Conservation (phyloP, 371 early-diverging fungal species). For the Dinochytrium kinnereticum region DNA sequence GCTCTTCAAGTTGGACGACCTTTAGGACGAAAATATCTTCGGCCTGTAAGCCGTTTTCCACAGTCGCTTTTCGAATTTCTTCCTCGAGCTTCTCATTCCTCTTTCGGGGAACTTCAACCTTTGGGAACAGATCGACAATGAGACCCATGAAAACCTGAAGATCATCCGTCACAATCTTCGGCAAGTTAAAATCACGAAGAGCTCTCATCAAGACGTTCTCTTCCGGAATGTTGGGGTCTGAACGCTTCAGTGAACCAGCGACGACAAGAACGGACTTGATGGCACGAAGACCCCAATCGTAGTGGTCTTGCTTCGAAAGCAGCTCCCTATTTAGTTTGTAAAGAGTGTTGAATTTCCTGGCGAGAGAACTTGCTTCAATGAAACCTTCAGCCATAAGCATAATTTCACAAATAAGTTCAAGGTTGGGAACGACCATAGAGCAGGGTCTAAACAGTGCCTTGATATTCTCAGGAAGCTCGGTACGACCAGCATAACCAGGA, state of each 20-base stretch:
- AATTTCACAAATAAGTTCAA: conserved; percentile 71
- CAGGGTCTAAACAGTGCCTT: conserved; percentile 70
- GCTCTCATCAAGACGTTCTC: conserved; percentile 70
- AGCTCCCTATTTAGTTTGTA: conserved; percentile 67
- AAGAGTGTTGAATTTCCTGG: conserved; percentile 67
- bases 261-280: conserved; percentile 72
- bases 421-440: conserved; percentile 70
- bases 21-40: conserved; percentile 69
- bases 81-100: conserved; percentile 62
- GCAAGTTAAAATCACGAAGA: conserved; percentile 70
- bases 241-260: conserved; percentile 65
- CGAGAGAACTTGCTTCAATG: conserved; percentile 63
- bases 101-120: conserved; percentile 64
- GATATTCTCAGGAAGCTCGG: conserved; percentile 70
- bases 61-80: conserved; percentile 63
- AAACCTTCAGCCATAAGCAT: conserved; percentile 75
- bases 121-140: conserved; percentile 68
- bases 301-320: conserved; percentile 70
- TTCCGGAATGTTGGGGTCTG: conserved; percentile 65
- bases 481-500: conserved; percentile 68
- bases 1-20: conserved; percentile 66
- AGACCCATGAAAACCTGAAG: conserved; percentile 67
- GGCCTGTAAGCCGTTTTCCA: conserved; percentile 64
- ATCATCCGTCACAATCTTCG: conserved; percentile 69
- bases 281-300: conserved; percentile 72